Evolutionary conservation across 1,284 basidiomycete genomes (phyloP), one percentile per base, ranked within the genome.

Genomic region (Fomitopsis betulina): DNA sequence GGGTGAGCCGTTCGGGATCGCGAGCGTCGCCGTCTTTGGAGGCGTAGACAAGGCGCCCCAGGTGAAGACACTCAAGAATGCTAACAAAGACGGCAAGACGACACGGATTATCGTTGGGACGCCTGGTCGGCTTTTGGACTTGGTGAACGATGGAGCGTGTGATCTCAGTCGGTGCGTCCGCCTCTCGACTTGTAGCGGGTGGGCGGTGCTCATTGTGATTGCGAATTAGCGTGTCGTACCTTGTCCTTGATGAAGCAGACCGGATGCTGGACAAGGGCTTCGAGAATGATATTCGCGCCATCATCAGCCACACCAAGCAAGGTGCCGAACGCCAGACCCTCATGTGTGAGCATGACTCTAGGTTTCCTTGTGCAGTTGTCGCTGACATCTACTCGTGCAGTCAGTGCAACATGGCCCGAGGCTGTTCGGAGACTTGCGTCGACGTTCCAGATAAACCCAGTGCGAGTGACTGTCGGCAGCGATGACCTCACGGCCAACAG

Each of bases 241-340:
- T 98, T 17, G 96, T 98, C 0, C 77, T 99, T 42, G 97, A 99
- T 69, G 96, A 99, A 75, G 96, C 96, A 1, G 96, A 99, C 75
- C 84, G 96, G 50, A 98, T 99, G 96, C 80, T 99, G 52, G 97
- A 99, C 73, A 95, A 92, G 68, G 97, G 97, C 0, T 99, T 99
- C 73, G 97, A 99, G 76, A 97, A 98, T 67, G 97, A 99, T 72
- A 98, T 99, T 63, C 82, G 94, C 53, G 84, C 83, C 58, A 99
- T 99, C 68, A 96, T 99, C 62, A 87, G 85, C 8, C 80, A 85
- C 66, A 88, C 89, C 32, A 89, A 89, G 64, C 83, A 83, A 63
- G 77, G 79, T 12, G 72, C 75, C 13, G 80, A 85, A 56, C 80
- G 93, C 38, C 93, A 96, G 74, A 96, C 93, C 5, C 85, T 95